Evolutionary conservation across 306 rosid species (phyloP).

Genomic region (Luffa aegyptiaca): DNA sequence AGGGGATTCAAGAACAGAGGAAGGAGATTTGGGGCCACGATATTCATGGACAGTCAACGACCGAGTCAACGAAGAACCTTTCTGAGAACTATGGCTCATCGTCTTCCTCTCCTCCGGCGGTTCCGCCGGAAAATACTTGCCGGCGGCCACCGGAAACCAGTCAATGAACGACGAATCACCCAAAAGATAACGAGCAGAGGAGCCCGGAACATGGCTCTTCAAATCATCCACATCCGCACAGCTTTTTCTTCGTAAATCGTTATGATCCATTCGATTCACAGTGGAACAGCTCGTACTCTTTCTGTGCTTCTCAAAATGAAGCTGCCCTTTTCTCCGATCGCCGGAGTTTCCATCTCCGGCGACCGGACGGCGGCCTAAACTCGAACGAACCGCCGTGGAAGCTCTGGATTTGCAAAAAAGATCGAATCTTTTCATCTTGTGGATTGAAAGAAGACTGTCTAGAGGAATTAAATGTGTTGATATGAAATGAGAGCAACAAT

Average conservation of each 20-base stretch:
- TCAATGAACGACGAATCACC: slow-evolving; percentile 1
- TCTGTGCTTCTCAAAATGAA: slow-evolving; percentile 27
- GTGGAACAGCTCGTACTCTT: slow-evolving; percentile 12
- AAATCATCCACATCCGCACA: slow-evolving; percentile 1
- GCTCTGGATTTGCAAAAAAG: slow-evolving; percentile 47
- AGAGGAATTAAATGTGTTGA: not conserved
- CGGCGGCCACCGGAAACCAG: not conserved
- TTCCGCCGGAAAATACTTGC: not conserved
- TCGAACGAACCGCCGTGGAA: slow-evolving; percentile 40
- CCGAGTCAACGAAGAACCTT: not conserved
- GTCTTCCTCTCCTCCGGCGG: not conserved
- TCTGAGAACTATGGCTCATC: not conserved
- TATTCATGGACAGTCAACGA: not conserved
- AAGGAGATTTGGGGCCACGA: slow-evolving; percentile 3
- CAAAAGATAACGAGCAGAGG: slow-evolving; percentile 11
- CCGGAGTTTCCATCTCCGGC: slow-evolving; percentile 1
- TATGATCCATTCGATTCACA: not conserved
- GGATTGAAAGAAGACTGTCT: not conserved
- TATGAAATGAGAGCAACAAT: not conserved
- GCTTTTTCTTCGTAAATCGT: slow-evolving; percentile 3
- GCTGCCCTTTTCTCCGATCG: not conserved
- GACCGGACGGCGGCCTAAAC: slow-evolving; percentile 25
- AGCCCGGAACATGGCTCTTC: slow-evolving; percentile 1
- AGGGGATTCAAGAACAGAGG: slow-evolving; percentile 1
- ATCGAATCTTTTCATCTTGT: slow-evolving; percentile 40